Evolutionary conservation across 31 red algal species (phyloP).

Genomic region (Odonthalia washingtoniensis): DNA sequence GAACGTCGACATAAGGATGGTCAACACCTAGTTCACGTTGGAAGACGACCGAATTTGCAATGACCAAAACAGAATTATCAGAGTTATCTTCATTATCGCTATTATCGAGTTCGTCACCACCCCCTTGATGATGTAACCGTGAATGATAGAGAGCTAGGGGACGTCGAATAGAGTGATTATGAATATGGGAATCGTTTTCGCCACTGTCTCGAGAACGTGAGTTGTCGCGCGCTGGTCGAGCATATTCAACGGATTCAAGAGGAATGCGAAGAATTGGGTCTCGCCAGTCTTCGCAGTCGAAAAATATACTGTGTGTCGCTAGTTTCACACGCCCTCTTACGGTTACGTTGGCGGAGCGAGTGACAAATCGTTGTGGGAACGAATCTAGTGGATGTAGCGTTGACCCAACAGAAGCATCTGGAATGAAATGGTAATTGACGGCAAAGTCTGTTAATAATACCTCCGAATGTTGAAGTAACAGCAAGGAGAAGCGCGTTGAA

Average conservation of each 20-base stretch:
- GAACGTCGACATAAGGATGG: constrained; percentile 65
- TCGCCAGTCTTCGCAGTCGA: constrained; percentile 74
- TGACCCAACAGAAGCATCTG: constrained; percentile 27
- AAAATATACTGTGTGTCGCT: constrained; percentile 65
- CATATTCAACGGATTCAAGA: constrained; percentile 46
- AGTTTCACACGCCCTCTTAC: constrained; percentile 63
- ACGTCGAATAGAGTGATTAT: background rate
- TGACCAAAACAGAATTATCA: constrained; percentile 53
- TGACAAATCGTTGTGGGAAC: constrained; percentile 31
- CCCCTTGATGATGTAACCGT: too few relatives aligned
- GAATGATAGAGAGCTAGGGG: too few relatives aligned
- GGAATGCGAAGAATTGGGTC: constrained; percentile 76
- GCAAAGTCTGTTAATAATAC: constrained; percentile 73
- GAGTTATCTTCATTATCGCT: background rate
- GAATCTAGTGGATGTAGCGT: constrained; percentile 30
- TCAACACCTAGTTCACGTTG: constrained; percentile 67
- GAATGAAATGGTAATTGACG: constrained; percentile 66
- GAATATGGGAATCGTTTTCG: background rate
- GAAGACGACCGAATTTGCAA: constrained; percentile 44
- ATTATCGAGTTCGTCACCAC: constrained; percentile 20
- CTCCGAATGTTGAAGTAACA: constrained; percentile 66
- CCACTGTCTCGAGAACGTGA: constrained; percentile 43
- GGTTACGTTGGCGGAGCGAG: constrained; percentile 32
- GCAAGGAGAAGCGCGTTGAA: constrained; percentile 59
- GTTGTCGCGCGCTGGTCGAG: constrained; percentile 40